These are phyloP conservation scores for Rhizoclosmatium sp. DNA, from an alignment of 192 early-diverging fungal genomes.

Conservation along the genomic window DNA sequence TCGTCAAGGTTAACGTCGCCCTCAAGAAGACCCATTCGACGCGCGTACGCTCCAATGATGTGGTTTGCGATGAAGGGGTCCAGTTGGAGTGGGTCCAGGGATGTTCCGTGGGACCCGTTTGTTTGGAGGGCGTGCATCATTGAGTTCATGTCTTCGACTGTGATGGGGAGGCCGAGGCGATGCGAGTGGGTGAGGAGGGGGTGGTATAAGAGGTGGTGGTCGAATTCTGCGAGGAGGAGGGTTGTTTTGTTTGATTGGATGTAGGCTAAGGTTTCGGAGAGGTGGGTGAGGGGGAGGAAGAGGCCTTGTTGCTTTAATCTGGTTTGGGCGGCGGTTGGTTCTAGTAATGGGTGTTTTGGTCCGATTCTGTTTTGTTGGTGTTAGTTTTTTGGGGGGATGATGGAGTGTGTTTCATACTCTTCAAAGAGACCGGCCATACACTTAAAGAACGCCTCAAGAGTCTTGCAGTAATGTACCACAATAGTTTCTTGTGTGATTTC, in stretches of 20 bases:
- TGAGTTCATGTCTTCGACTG: not conserved
- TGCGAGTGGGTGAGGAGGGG: not conserved
- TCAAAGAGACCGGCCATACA: not conserved
- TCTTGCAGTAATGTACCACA: conserved; percentile 19
- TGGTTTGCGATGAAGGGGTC: too few relatives aligned
- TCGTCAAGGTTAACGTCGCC: too few relatives aligned
- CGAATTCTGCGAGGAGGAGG: not conserved
- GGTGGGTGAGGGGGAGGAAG: not conserved
- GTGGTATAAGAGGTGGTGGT: not conserved
- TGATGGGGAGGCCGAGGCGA: not conserved
- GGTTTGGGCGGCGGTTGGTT: not conserved
- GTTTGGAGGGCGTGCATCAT: not conserved
- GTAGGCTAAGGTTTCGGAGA: not conserved
- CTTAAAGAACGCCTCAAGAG: not conserved
- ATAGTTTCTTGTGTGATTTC: not conserved
- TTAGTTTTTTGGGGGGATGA: not conserved
- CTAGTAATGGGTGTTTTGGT: not conserved
- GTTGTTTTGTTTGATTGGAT: not conserved
- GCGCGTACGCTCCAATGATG: too few relatives aligned
- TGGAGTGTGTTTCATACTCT: not conserved
- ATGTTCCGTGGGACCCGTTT: not conserved
- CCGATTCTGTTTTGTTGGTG: not conserved
- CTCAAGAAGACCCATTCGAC: too few relatives aligned
- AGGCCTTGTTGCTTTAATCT: not conserved
- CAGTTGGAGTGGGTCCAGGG: not conserved